Base-by-base conservation (phyloP, 1,284 basidiomycete genomes). In the Ceratobasidium sp. region DNA sequence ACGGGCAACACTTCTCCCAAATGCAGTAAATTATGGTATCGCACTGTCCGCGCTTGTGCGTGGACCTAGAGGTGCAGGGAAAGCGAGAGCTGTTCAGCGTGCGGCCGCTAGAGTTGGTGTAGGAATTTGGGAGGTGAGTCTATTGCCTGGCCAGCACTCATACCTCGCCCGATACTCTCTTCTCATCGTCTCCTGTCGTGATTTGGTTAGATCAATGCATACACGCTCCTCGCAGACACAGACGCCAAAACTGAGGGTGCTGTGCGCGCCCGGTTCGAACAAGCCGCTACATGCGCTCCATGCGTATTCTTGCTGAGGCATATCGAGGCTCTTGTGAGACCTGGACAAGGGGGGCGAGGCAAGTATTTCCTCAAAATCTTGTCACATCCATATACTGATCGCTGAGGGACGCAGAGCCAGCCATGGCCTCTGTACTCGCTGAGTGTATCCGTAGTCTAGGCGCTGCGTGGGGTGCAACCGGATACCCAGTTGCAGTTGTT, bases 261-360 rank as follows among this genome's bases (percentile, higher is more conserved):
- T 0, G 83, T 99, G 0, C 87, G 88, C 39, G 90, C 91, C 5
- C 87, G 90, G 2, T 90, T 98, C 77, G 94, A 96, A 69, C 89
- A 91, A 81, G 95, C 95, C 0, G 84, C 87, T 9, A 83, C 87
- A 8, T 96, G 93, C 79, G 89, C 94, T 0, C 98, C 98, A 0
- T 97, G 94, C 79, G 85, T 98, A 46, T 82, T 99, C 19, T 82
- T 98, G 1, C 83, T 99, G 54, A 86, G 92, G 19, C 90, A 98
- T 78, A 83, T 96, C 27, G 95, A 99, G 78, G 96, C 93, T 0
- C 84, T 99, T 11, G 91, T 91, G 76, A 31, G 80, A 76, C 22
- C 43, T 13, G 62, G 58, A 29, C n/a, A 71, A 63, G 68, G 68
- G 62, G 34, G n/a, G 68, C 62, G 29, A 65, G 63, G 61, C 68